Conservation (phyloP, 164 flowering plant species). For the Magnolia officinalis region DNA sequence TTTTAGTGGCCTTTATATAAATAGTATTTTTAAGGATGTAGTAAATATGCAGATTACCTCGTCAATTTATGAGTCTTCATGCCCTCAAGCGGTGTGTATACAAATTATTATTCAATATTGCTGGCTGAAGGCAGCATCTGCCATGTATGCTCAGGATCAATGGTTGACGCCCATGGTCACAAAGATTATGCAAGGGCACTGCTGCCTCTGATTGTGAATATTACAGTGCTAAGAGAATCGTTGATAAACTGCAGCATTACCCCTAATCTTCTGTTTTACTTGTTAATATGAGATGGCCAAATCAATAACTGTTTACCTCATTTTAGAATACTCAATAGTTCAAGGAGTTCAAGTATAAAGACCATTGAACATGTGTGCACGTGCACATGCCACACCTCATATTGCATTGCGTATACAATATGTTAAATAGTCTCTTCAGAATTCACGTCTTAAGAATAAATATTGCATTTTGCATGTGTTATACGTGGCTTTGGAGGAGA, state of each 20-base stretch:
- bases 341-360: no score
- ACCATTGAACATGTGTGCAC: no score
- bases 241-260: background rate
- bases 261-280: background rate
- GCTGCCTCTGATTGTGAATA: background rate
- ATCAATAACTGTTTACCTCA: background rate
- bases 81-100: background rate
- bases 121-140: background rate
- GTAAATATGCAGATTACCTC: background rate
- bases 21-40: background rate
- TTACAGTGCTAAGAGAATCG: background rate
- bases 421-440: background rate
- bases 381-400: background rate
- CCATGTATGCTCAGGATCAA: background rate
- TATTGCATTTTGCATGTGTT: background rate
- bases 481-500: background rate
- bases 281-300: background rate
- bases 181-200: background rate
- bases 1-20: no score
- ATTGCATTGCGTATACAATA: background rate
- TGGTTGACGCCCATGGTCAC: background rate
- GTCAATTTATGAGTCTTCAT: background rate
- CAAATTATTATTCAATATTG: background rate
- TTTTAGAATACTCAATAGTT: no score
- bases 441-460: background rate